Base-by-base conservation (phyloP, 1,139 yeast genomes). In the Blastobotrys raffinosifermentans region DNA sequence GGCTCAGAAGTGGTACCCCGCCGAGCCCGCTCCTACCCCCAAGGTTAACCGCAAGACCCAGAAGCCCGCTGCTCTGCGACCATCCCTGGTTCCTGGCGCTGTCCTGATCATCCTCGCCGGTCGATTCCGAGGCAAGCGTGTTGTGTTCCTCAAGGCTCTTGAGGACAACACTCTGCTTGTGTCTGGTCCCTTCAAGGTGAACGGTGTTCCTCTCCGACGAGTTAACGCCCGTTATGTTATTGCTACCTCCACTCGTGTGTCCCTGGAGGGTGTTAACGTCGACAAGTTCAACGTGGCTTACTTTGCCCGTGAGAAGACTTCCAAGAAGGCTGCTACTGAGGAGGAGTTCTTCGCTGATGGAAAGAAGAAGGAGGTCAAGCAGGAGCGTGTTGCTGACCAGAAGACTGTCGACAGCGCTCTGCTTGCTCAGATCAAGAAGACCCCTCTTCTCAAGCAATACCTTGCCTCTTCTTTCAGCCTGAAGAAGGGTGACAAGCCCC, bases 91-190 rank as follows among this genome's bases (percentile, higher is more conserved):
- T 58, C 97, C 97, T 72, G 98, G 98, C 71, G 84, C 98, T 66
- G 96, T 91, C 61, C 79, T 91, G 70, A 91, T 91, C 72, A 78
- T 91, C 70, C 81, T 93, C 71, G 97, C 98, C 65, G 98, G 99
- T 70, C 89, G 96, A 75, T 91, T 87, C 95, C 85, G 98, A 76
- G 99, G 99, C 70, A 93, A 91, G 87, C 91, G 99, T 77, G 98
- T 91, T 63, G 97, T 91, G 53, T 85, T 83, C 87, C 82, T 91
- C 70, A 91, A 91, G 84, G 75, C 82, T 73, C 80, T 93, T 69
- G 97, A 87, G 75, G 98, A 93, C 81, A 86, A 85, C 89, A 91
- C 97, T 56, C 78, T 93, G 66, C 84, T 91, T 68, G 96, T 91
- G 55, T 75, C 96, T 50, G 99, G 99, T 69, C 99, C 99, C 66